Conservation (phyloP, 139 green algal genomes). For the Mesotaenium endlicherianum region DNA sequence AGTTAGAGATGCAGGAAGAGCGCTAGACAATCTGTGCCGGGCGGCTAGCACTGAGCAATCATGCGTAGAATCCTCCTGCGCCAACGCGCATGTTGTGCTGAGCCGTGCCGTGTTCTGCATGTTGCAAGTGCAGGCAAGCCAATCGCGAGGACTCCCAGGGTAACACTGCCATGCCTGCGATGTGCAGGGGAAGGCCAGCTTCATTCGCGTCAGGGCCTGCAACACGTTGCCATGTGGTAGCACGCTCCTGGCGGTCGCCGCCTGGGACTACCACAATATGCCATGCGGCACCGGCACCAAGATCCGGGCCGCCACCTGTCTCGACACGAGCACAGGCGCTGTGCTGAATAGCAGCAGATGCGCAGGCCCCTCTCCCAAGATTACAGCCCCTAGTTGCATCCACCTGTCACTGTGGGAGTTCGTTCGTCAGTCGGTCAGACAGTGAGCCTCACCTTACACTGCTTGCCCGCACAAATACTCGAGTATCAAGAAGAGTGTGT, state of each 20-base stretch:
- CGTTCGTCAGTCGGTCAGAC: too few relatives aligned
- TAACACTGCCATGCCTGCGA: neutral
- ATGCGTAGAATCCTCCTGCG: too few relatives aligned
- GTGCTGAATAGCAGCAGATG: neutral
- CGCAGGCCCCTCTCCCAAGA: neutral
- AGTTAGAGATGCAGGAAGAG: too few relatives aligned
- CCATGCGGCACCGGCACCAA: neutral
- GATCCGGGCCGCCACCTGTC: neutral
- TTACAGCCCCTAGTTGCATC: neutral
- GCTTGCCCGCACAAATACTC: too few relatives aligned
- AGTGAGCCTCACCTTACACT: too few relatives aligned
- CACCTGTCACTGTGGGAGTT: too few relatives aligned
- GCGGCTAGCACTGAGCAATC: too few relatives aligned
- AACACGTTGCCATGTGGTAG: neutral
- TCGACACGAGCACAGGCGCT: neutral
- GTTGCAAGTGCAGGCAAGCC: neutral
- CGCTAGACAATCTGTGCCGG: too few relatives aligned
- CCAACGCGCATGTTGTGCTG: too few relatives aligned
- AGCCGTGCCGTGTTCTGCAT: too few relatives aligned
- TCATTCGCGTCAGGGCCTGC: neutral
- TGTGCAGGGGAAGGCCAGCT: neutral
- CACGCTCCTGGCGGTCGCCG: neutral
- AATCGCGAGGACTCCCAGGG: neutral
- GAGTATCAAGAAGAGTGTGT: too few relatives aligned
- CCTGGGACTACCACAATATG: conserved; percentile 5